These are phyloP conservation scores for Scleroderma citrinum DNA, from an alignment of 768 basidiomycete genomes.

Conservation along the genomic window DNA sequence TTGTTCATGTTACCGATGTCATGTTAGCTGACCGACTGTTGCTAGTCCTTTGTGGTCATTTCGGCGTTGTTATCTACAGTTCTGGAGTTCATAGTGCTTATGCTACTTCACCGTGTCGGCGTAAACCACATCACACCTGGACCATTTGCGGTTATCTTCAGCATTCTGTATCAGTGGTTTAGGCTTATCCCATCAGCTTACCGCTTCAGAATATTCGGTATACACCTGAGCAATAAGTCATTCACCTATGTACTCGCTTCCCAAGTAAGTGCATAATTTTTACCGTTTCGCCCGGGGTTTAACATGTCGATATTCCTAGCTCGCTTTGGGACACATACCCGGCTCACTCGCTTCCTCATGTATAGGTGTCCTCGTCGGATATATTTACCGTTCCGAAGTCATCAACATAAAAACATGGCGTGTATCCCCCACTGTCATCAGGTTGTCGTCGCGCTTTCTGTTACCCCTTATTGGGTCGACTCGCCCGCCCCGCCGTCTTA, in stretches of 20 bases:
- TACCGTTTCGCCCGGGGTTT: neutral
- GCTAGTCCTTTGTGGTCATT: slow-evolving; percentile 72
- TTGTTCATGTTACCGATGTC: neutral
- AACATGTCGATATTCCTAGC: slow-evolving; percentile 35
- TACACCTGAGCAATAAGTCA: slow-evolving; percentile 71
- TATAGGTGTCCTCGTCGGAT: slow-evolving; percentile 65
- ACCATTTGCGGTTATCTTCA: slow-evolving; percentile 71
- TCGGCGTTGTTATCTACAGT: slow-evolving; percentile 61
- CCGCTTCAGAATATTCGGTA: slow-evolving; percentile 67
- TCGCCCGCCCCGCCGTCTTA: slow-evolving; percentile 57
- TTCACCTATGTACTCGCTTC: slow-evolving; percentile 65
- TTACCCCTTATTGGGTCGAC: slow-evolving; percentile 64
- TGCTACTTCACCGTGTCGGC: slow-evolving; percentile 60
- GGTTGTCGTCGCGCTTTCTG: slow-evolving; percentile 52
- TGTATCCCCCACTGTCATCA: slow-evolving; percentile 52
- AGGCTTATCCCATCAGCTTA: slow-evolving; percentile 74
- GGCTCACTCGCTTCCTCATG: slow-evolving; percentile 55
- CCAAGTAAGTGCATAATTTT: slow-evolving; percentile 44
- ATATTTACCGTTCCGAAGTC: slow-evolving; percentile 79
- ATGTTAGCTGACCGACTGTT: slow-evolving; percentile 5
- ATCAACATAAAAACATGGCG: slow-evolving; percentile 77
- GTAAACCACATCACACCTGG: slow-evolving; percentile 74
- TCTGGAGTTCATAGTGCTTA: slow-evolving; percentile 57
- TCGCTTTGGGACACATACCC: slow-evolving; percentile 62
- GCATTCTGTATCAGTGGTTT: slow-evolving; percentile 77